A percentile compares a stretch with the other conserved stretches of the same genome.
Evolutionary conservation across 73 alveolate species (phyloP).

Genomic region (Tetrahymena thermophila): DNA sequence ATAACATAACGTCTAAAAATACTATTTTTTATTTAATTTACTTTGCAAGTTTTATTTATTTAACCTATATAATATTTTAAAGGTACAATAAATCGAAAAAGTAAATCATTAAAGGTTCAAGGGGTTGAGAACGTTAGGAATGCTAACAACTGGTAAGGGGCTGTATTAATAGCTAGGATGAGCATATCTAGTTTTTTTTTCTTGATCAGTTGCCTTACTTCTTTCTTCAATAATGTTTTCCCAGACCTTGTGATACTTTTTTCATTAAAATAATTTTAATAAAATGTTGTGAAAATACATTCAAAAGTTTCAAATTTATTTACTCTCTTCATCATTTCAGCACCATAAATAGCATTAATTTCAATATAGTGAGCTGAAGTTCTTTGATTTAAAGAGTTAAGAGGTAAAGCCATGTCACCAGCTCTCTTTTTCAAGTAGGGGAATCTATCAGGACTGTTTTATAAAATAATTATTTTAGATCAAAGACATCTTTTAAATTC

Average conservation of each 20-base stretch:
- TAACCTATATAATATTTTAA: background rate
- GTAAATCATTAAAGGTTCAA: background rate
- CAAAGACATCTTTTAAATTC: background rate
- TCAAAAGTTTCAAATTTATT: background rate
- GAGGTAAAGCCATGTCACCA: constrained; percentile 26
- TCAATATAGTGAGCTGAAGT: constrained; percentile 35
- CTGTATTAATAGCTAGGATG: background rate
- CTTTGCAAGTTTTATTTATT: background rate
- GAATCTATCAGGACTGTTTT: constrained; percentile 36
- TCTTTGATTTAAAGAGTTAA: constrained; percentile 38
- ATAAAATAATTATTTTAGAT: background rate
- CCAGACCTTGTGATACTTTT: background rate
- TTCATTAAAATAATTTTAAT: background rate
- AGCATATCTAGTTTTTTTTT: background rate
- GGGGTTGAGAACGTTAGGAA: background rate
- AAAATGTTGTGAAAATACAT: background rate
- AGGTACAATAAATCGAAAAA: background rate
- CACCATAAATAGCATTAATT: constrained; percentile 32
- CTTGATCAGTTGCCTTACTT: background rate
- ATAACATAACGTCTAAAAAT: background rate
- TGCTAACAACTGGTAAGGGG: background rate
- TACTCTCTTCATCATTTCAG: constrained; percentile 48
- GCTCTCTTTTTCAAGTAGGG: constrained; percentile 39
- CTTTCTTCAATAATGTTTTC: background rate
- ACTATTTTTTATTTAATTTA: background rate